Evolutionary conservation across 257 asterid species (phyloP).

Genomic region (Solanum clarkiae): DNA sequence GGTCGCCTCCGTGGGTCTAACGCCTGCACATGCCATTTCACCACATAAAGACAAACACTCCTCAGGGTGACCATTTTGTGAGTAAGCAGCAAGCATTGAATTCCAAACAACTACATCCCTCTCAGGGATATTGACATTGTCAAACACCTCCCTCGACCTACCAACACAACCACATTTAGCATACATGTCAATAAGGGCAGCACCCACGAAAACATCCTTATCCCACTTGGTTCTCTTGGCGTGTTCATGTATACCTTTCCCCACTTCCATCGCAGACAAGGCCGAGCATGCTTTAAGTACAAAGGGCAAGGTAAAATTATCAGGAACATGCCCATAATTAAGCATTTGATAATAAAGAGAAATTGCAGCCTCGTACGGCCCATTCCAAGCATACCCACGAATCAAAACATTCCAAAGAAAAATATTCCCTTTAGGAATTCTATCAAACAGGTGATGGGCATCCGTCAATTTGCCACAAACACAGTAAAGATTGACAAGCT

Average conservation of each 20-base stretch:
- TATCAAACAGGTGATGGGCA: conserved; percentile 51
- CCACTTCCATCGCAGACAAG: conserved; percentile 26
- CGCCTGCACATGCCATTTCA: conserved; percentile 26
- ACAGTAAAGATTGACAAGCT: conserved; percentile 35
- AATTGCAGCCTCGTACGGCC: conserved; percentile 34
- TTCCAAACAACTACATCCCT: conserved; percentile 61
- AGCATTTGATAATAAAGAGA: conserved; percentile 27
- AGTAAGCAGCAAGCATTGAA: conserved; percentile 49
- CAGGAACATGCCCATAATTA: conserved; percentile 37
- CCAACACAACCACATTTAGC: conserved; percentile 40
- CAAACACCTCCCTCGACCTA: conserved; percentile 34
- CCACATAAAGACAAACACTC: conserved; percentile 32
- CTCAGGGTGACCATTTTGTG: conserved; percentile 37
- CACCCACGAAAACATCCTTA: conserved; percentile 47
- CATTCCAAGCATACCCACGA: conserved; percentile 63
- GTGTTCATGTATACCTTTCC: conserved; percentile 31
- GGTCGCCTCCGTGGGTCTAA: conserved; percentile 46
- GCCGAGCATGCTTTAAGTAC: conserved; percentile 52
- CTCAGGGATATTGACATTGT: conserved; percentile 18
- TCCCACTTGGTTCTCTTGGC: conserved; percentile 33
- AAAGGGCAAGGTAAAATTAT: conserved; percentile 47
- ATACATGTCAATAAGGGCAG: conserved; percentile 57
- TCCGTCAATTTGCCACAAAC: conserved; percentile 17
- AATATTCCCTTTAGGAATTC: conserved; percentile 36
- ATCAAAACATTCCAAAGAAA: conserved; percentile 57